Base-by-base conservation (phyloP, 257 asterid genomes). In the Ballota nigra region DNA sequence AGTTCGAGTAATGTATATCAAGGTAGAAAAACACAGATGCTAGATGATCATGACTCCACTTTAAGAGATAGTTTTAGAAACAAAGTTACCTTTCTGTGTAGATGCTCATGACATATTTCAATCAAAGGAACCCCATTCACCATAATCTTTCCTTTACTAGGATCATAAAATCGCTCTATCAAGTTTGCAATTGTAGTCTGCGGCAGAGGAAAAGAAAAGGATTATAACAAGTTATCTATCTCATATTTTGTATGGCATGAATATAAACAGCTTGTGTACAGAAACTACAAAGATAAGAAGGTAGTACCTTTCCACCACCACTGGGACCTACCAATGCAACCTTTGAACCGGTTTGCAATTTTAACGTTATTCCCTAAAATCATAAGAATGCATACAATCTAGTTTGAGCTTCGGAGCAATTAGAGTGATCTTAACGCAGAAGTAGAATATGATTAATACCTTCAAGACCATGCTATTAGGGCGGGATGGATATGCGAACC, bases 401-500 rank as follows among this genome's bases (percentile, higher is more conserved):
- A 36, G 33, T 38, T 59, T 58, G 51, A 74, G 71, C 9, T 55
- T 51, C 26, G 65, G 13, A 33, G 61, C 24, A 55, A 45, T 34
- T 53, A 18, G 36, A 77, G 41, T 38, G 45, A 60, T 68, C 78
- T 38, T 45, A 61, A 57, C 43, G 71, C 38, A 10, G 52, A 72
- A 24, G 78, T 12, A 63, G 77, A 73, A 34, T 57, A 51, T 24
- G 31, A 61, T 51, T 20, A 28, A 68, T 77, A 92, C 98, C 98
- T 89, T 89, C 69, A 92, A 84, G 71, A 92, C 91, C 90, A 85
- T 88, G 76, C 64, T 84, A 78, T 78, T 83, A 26, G 98, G 98
- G 33, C 98, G 96, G 24, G 98, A 89, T 3, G 98, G 98, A 77
- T 92, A 92, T 4, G 97, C 90, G 69, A 92, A 92, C 96, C 97